These are phyloP conservation scores for Psilocybe cyanescens DNA, from an alignment of 768 basidiomycete genomes.

Conservation along the genomic window DNA sequence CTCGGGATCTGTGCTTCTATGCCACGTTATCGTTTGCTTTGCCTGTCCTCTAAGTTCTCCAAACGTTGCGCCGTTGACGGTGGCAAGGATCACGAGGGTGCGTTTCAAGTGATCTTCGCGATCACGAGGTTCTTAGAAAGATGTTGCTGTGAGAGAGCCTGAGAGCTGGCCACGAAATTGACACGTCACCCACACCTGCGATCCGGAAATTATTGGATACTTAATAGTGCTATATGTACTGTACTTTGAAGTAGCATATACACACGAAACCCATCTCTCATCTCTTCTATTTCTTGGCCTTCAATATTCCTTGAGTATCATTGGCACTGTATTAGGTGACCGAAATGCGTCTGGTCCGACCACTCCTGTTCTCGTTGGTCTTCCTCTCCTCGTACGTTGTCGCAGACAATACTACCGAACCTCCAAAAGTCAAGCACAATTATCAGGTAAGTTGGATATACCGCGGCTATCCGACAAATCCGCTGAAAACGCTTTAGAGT, in stretches of 20 bases:
- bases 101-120: background rate
- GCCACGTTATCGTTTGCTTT: too few relatives aligned
- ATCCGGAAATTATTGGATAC: slow-evolving; percentile 3
- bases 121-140: slow-evolving; percentile 9
- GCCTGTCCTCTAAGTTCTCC: too few relatives aligned
- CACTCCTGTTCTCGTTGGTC: slow-evolving; percentile 52
- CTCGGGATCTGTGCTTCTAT: too few relatives aligned
- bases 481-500: slow-evolving; percentile 53
- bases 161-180: slow-evolving; percentile 39
- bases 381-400: slow-evolving; percentile 47
- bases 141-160: slow-evolving; percentile 4
- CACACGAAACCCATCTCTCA: background rate
- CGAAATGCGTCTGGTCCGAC: slow-evolving; percentile 61
- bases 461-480: background rate
- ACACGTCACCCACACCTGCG: slow-evolving; percentile 50
- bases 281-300: background rate
- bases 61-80: too few relatives aligned
- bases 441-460: slow-evolving; percentile 60
- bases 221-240: slow-evolving; percentile 3
- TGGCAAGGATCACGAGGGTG: too few relatives aligned
- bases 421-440: slow-evolving; percentile 58
- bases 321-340: background rate
- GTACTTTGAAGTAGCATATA: background rate
- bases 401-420: slow-evolving; percentile 46
- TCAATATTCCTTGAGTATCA: background rate